Evolutionary conservation across 192 early-diverging fungal genomes (phyloP).

Genomic region (Dissophora globulifera): DNA sequence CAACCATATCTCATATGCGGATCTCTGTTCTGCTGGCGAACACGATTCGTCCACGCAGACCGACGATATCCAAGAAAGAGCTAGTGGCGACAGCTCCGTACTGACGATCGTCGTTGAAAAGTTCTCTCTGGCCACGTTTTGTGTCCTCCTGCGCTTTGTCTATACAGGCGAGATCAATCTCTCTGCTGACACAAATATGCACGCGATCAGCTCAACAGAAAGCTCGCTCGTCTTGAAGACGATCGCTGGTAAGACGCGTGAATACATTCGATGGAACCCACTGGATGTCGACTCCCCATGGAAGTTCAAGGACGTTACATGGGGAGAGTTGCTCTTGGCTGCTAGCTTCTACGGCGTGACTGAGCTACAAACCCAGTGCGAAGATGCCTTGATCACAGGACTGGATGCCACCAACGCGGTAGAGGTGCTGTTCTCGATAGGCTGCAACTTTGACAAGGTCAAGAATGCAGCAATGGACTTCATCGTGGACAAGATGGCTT

Average conservation of each 20-base stretch:
- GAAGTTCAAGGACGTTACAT: constrained; percentile 16
- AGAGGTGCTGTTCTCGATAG: background rate
- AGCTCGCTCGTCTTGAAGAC: background rate
- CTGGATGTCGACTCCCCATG: background rate
- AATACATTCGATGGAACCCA: background rate
- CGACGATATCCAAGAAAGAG: background rate
- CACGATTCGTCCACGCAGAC: background rate
- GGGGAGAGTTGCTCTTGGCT: constrained; percentile 7
- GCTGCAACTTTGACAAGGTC: background rate
- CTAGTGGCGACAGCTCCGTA: background rate
- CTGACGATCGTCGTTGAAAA: background rate
- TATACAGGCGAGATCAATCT: constrained; percentile 11
- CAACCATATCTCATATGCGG: too few relatives aligned
- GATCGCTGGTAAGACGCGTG: background rate
- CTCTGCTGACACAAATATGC: background rate
- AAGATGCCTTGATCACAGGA: background rate
- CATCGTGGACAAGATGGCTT: constrained; percentile 1
- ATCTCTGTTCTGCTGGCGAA: too few relatives aligned
- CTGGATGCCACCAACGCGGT: background rate
- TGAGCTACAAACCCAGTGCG: background rate
- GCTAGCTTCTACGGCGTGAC: constrained; percentile 8
- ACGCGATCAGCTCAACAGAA: background rate
- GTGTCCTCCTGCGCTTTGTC: constrained; percentile 6
- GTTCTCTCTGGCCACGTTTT: constrained; percentile 15
- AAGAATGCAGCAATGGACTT: constrained; percentile 7